Evolutionary conservation across 768 basidiomycete genomes (phyloP), one percentile per base, ranked within the genome.

Genomic region (Omphalotus guepiniiformis): DNA sequence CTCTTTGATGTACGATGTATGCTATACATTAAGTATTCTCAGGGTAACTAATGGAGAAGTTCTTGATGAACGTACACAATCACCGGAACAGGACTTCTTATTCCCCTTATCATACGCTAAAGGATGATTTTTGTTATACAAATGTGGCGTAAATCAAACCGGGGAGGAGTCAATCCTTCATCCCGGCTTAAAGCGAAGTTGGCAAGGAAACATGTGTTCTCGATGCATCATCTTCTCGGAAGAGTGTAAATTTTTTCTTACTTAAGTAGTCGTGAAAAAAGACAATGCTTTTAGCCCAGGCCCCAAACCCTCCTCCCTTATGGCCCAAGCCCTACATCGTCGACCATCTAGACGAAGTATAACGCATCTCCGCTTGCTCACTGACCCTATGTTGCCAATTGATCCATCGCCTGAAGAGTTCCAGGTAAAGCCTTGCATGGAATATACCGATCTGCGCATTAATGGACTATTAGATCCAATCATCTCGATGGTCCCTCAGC

Each of bases 401-500:
- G 18, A n/a, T 37, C 6, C 32, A 18, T n/a, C 19, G 12, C 23
- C 44, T 9, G 44, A 46, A 35, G 44, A 37, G 34, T 19, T 23
- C 19, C 26, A 19, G 18, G 21, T 6, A 6, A 39, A 12, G 4
- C 7, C 12, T 6, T 6, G 13, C 7, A 16, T 25, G 12, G n/a
- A 12, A 28, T 43, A 15, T 18, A 15, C 1, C 22, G 16, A 4
- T 25, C 22, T 30, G 13, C 18, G 29, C 16, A n/a, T 30, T n/a
- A n/a, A n/a, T n/a, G n/a, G n/a, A n/a, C 23, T 6, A 19, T 5
- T 27, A 46, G 44, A 36, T 36, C 38, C 44, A 46, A 25, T 36
- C 44, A n/a, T 46, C 44, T 26, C 44, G 44, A 35, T 46, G 44
- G 44, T 46, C 44, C 13, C 44, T 46, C 34, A 46, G 44, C 13